Percentiles rank a stretch among this genome's conserved stretches.
These are phyloP conservation scores for Vanrija pseudolonga DNA, from an alignment of 1,284 basidiomycete species.

Conservation along the genomic window DNA sequence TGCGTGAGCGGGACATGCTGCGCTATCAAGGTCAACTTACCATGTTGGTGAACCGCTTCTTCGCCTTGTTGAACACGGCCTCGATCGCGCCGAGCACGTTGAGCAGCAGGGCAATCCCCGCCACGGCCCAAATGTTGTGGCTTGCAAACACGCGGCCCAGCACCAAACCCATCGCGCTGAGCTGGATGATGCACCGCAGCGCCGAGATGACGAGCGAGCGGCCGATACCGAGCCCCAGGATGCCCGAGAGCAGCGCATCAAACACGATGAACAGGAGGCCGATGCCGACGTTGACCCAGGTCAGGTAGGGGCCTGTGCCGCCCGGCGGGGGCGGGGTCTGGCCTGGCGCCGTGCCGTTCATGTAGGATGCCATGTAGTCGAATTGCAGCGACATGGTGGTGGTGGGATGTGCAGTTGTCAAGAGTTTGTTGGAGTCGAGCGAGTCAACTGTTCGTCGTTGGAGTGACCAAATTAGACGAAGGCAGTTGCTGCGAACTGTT, in stretches of 20 bases:
- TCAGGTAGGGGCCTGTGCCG: conserved; percentile 43
- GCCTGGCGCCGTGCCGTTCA: too few species aligned
- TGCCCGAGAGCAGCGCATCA: conserved; percentile 56
- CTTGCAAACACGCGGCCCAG: conserved; percentile 71
- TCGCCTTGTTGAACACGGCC: conserved; percentile 65
- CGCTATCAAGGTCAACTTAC: conserved; percentile 47
- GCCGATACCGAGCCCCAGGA: conserved; percentile 66
- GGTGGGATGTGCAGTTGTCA: too few species aligned
- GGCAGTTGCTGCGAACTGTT: too few species aligned
- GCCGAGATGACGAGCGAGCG: conserved; percentile 65
- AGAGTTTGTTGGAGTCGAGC: too few species aligned
- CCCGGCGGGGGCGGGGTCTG: too few species aligned
- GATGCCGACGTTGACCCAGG: conserved; percentile 67
- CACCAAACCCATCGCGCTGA: conserved; percentile 65
- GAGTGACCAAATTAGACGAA: too few species aligned
- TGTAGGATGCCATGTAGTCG: too few species aligned
- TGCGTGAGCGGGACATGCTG: background rate
- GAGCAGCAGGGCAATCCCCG: conserved; percentile 67
- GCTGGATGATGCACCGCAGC: conserved; percentile 68
- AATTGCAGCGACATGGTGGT: too few species aligned
- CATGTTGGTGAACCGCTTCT: conserved; percentile 69
- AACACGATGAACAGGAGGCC: conserved; percentile 65
- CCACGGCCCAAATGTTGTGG: conserved; percentile 67
- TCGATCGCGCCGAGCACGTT: conserved; percentile 64
- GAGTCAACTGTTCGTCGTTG: too few species aligned